Evolutionary conservation across 2,329 filamentous ascomycete genomes (phyloP).

Genomic region (Pochonia chlamydosporia): DNA sequence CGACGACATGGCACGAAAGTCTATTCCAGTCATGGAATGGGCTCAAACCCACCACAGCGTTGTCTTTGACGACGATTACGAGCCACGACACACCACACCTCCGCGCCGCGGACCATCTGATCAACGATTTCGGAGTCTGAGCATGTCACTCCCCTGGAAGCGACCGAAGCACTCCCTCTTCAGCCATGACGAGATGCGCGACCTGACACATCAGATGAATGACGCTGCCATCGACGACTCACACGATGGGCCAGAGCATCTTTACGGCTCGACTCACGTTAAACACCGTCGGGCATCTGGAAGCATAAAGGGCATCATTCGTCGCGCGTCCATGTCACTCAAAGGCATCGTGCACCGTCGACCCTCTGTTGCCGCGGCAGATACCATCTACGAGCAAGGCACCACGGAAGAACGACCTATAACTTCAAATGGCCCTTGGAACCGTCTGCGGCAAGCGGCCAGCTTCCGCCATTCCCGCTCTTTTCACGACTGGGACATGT

Average conservation of each 20-base stretch:
- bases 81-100: slow-evolving; percentile 2
- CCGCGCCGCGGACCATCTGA: slow-evolving; percentile 14
- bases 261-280: slow-evolving; percentile 16
- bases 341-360: slow-evolving; percentile 47
- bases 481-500: slow-evolving; percentile 35
- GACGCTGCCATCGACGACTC: slow-evolving; percentile 28
- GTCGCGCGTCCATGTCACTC: slow-evolving; percentile 50
- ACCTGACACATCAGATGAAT: slow-evolving; percentile 21
- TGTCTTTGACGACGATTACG: slow-evolving; percentile 5
- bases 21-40: slow-evolving; percentile 9
- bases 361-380: slow-evolving; percentile 32
- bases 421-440: slow-evolving; percentile 46
- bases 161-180: slow-evolving; percentile 39
- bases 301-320: slow-evolving; percentile 45
- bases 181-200: slow-evolving; percentile 24
- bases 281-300: slow-evolving; percentile 20
- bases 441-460: slow-evolving; percentile 44
- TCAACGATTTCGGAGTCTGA: slow-evolving; percentile 42
- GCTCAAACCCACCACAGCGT: slow-evolving; percentile 1
- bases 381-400: slow-evolving; percentile 22
- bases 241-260: slow-evolving; percentile 18
- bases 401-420: slow-evolving; percentile 28
- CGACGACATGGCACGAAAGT: slow-evolving; percentile 5
- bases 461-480: slow-evolving; percentile 43
- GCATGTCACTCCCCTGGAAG: slow-evolving; percentile 44